Conservation (phyloP, 805 yeast genomes). For the Kodamaea neixiangensis region DNA sequence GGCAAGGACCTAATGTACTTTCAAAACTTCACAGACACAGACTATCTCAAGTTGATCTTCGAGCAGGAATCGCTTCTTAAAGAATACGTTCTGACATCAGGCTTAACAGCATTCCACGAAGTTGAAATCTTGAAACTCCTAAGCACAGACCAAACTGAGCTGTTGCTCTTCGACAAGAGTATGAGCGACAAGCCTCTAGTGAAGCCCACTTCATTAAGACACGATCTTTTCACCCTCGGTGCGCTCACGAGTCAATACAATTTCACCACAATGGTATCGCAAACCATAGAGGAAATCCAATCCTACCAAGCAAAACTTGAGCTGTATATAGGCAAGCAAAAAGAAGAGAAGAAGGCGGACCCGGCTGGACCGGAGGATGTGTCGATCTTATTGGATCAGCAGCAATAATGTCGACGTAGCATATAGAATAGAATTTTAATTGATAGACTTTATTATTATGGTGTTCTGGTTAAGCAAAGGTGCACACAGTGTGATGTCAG, state of each 20-base stretch:
- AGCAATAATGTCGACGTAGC: background rate
- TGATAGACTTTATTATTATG: background rate
- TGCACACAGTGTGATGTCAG: background rate
- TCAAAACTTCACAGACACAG: conserved; percentile 19
- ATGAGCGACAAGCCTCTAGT: conserved; percentile 5
- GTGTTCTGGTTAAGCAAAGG: background rate
- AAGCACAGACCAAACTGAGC: conserved; percentile 10
- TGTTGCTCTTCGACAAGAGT: conserved; percentile 10
- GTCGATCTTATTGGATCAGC: background rate
- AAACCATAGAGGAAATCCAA: background rate
- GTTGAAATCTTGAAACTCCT: conserved; percentile 23
- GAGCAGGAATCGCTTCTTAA: conserved; percentile 26
- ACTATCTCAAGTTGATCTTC: conserved; percentile 27
- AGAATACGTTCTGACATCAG: conserved; percentile 30
- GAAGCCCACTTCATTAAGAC: conserved; percentile 14
- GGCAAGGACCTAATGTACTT: conserved; percentile 3
- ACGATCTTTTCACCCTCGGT: conserved; percentile 13
- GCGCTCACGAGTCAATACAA: conserved; percentile 5
- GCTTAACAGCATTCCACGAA: conserved; percentile 36
- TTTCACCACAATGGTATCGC: conserved; percentile 2
- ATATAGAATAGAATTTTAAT: background rate
- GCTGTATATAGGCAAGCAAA: background rate
- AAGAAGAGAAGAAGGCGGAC: background rate
- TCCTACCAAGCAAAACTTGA: background rate
- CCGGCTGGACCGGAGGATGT: background rate